Evolutionary conservation across 257 asterid genomes (phyloP).

Genomic region (Ilex aquifolium): DNA sequence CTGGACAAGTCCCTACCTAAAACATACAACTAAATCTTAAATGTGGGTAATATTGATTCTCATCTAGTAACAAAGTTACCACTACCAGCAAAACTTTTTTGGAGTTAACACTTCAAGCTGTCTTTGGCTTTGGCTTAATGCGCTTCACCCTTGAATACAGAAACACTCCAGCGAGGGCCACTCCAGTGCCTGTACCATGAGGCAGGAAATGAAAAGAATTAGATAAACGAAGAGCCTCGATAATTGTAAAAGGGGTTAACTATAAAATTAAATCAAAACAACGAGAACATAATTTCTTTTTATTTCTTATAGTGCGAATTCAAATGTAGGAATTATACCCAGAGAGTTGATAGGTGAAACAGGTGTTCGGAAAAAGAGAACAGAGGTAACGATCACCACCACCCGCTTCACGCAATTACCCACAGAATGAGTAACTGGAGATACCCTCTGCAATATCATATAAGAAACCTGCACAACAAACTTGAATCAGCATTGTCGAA

Average conservation of each 20-base stretch:
- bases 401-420: conserved; percentile 92
- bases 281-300: background rate
- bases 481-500: conserved; percentile 14
- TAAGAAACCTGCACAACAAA: conserved; percentile 65
- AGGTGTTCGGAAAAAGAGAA: conserved; percentile 82
- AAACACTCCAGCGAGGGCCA: conserved; percentile 92
- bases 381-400: conserved; percentile 84
- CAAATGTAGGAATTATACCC: conserved; percentile 37
- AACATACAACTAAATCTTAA: background rate
- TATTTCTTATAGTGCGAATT: background rate
- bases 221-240: background rate
- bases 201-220: background rate
- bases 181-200: conserved; percentile 60
- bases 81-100: conserved; percentile 28
- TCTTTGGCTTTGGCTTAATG: conserved; percentile 60
- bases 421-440: conserved; percentile 94
- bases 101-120: conserved; percentile 30
- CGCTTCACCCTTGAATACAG: conserved; percentile 79
- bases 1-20: background rate
- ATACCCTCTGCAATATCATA: conserved; percentile 89
- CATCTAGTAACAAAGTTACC: conserved; percentile 23
- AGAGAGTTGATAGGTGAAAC: conserved; percentile 62
- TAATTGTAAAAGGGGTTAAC: background rate
- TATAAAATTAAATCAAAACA: background rate
- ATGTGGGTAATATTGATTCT: background rate